Percentiles rank a stretch among this genome's conserved stretches.
phyloP scores from a whole-genome alignment of 306 rosid species.

The Oxytropis ochrocephala region DNA sequence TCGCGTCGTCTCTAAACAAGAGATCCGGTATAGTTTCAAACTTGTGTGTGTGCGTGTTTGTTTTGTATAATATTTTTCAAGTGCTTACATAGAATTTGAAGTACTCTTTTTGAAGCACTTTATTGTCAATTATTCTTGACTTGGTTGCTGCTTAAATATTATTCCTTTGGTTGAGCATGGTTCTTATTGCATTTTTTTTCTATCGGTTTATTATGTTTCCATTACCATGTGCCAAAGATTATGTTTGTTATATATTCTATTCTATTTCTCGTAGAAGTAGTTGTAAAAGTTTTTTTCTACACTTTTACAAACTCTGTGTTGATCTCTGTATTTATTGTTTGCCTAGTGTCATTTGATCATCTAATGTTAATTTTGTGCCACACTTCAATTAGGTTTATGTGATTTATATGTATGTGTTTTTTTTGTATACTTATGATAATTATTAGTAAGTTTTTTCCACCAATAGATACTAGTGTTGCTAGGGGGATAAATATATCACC shows the following conservation, averaged over 20 bases:
- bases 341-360: not conserved
- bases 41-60: not conserved
- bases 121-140: slow-evolving; percentile 9
- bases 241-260: not conserved
- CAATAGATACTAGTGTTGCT: not conserved
- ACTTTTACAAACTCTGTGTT: not conserved
- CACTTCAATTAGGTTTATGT: slow-evolving; percentile 7
- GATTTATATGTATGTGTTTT: not conserved
- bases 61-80: slow-evolving; percentile 2
- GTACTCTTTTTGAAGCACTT: not conserved
- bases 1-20: slow-evolving; percentile 55
- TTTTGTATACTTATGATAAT: not conserved
- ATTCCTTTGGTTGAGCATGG: not conserved
- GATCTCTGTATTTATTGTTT: not conserved
- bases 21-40: slow-evolving; percentile 56
- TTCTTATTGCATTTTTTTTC: slow-evolving; percentile 9
- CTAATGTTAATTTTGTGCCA: slow-evolving; percentile 11
- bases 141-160: not conserved
- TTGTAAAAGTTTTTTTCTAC: not conserved
- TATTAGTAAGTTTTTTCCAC: not conserved
- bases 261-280: not conserved
- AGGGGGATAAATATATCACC: not conserved
- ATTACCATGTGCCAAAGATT: not conserved
- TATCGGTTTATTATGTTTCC: not conserved
- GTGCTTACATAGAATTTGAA: slow-evolving; percentile 9